These are phyloP conservation scores for Leptodermis oblonga DNA, from an alignment of 257 asterid genomes.

Conservation along the genomic window DNA sequence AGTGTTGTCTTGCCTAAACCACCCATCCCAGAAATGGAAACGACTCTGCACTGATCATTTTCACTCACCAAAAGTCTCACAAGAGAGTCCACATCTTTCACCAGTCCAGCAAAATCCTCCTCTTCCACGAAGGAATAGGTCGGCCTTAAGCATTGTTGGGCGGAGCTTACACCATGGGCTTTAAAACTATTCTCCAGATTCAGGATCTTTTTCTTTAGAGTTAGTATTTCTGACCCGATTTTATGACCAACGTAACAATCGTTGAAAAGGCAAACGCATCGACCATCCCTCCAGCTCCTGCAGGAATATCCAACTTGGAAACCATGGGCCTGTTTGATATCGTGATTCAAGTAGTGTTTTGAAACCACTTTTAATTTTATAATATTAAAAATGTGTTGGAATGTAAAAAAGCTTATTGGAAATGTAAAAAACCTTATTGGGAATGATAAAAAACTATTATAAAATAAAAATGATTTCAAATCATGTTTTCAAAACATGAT, in stretches of 20 bases:
- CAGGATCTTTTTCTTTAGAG: background rate
- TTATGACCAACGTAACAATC: background rate
- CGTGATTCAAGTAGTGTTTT: too few relatives aligned
- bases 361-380: too few relatives aligned
- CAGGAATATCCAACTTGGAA: slow-evolving; percentile 5
- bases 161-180: background rate
- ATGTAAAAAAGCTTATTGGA: too few relatives aligned
- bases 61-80: background rate
- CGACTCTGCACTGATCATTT: background rate
- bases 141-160: background rate
- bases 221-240: background rate
- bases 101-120: slow-evolving; percentile 6
- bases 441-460: too few relatives aligned
- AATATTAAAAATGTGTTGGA: too few relatives aligned
- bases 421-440: too few relatives aligned
- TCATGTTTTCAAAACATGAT: too few relatives aligned
- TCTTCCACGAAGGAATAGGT: background rate
- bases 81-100: background rate
- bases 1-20: slow-evolving; percentile 1
- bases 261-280: too few relatives aligned
- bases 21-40: background rate
- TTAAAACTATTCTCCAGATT: background rate
- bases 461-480: too few relatives aligned
- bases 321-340: too few relatives aligned
- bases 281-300: background rate